Evolutionary conservation across 2,329 filamentous ascomycete species (phyloP).

Genomic region (Claviceps paspali): DNA sequence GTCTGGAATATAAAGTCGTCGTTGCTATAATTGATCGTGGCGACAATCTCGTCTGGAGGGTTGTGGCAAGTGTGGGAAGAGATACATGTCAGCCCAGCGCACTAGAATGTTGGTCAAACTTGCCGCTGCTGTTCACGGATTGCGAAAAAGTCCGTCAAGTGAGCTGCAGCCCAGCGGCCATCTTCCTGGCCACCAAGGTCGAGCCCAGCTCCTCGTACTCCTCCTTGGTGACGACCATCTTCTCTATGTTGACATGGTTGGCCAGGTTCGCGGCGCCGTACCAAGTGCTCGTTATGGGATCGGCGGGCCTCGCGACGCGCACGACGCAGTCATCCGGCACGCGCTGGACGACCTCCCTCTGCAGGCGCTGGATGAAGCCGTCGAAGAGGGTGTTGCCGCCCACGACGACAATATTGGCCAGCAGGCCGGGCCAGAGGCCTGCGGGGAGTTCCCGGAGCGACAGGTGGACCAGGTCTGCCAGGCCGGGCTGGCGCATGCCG

Average conservation of each 20-base stretch:
- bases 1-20: too few species aligned
- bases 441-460: constrained; percentile 59
- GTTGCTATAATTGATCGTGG: too few species aligned
- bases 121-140: too few species aligned
- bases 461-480: constrained; percentile 72
- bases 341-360: constrained; percentile 55
- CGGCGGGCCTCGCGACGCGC: constrained; percentile 50
- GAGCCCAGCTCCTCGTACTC: constrained; percentile 84
- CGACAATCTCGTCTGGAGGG: not conserved
- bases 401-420: constrained; percentile 79
- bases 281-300: constrained; percentile 76
- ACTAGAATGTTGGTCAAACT: too few species aligned
- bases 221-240: constrained; percentile 62
- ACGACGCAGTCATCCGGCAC: constrained; percentile 67
- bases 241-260: constrained; percentile 48
- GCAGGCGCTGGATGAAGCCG: constrained; percentile 68
- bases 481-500: constrained; percentile 66
- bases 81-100: too few species aligned
- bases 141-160: constrained; percentile 4
- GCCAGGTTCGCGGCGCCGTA: constrained; percentile 68
- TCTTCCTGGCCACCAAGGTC: constrained; percentile 58
- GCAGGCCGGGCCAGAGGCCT: constrained; percentile 67
- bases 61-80: too few species aligned
- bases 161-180: constrained; percentile 23
- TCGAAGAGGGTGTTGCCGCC: constrained; percentile 71